A percentile compares a stretch with the other conserved stretches of the same genome.
Conservation (phyloP, 2,329 filamentous ascomycete genomes). For the Ceratocystiopsis minuta region DNA sequence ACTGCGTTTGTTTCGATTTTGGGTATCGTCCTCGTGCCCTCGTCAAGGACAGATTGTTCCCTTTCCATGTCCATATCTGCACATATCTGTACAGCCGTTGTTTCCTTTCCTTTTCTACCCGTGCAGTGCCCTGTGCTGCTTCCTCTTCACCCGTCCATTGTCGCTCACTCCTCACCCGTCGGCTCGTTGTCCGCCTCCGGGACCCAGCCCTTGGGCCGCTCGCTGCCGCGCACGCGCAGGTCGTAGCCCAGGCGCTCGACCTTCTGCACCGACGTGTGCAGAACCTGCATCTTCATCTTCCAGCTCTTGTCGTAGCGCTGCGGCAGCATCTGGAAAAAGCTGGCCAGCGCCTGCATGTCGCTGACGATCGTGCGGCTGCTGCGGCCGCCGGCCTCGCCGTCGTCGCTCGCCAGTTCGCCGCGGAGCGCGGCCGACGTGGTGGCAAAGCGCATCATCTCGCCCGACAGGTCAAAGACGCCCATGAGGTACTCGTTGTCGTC, state of each 20-base stretch:
- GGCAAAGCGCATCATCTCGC: slow-evolving; percentile 93
- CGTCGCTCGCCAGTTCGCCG: slow-evolving; percentile 29
- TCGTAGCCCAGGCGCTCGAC: slow-evolving; percentile 85
- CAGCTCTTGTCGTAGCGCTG: slow-evolving; percentile 40
- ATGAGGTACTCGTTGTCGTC: slow-evolving; percentile 75
- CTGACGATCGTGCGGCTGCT: slow-evolving; percentile 44
- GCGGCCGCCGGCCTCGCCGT: slow-evolving; percentile 10
- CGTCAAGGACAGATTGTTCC: too few species aligned
- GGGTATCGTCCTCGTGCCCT: too few species aligned
- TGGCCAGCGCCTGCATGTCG: slow-evolving; percentile 64
- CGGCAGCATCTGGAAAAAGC: slow-evolving; percentile 56
- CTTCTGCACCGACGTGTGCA: slow-evolving; percentile 79
- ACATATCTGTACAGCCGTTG: too few species aligned
- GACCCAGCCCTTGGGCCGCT: slow-evolving; percentile 82
- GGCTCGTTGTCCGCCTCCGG: slow-evolving; percentile 40
- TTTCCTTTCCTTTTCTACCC: too few species aligned
- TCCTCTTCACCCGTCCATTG: too few species aligned
- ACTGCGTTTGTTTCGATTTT: too few species aligned
- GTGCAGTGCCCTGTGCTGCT: too few species aligned
- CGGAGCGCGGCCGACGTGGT: slow-evolving; percentile 72
- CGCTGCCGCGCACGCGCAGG: slow-evolving; percentile 68
- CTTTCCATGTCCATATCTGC: too few species aligned
- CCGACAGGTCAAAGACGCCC: slow-evolving; percentile 82
- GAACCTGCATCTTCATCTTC: slow-evolving; percentile 66
- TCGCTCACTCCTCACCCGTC: neutral